Evolutionary conservation across 129 eudicot species (phyloP).

Genomic region (Pittosporum tobira): DNA sequence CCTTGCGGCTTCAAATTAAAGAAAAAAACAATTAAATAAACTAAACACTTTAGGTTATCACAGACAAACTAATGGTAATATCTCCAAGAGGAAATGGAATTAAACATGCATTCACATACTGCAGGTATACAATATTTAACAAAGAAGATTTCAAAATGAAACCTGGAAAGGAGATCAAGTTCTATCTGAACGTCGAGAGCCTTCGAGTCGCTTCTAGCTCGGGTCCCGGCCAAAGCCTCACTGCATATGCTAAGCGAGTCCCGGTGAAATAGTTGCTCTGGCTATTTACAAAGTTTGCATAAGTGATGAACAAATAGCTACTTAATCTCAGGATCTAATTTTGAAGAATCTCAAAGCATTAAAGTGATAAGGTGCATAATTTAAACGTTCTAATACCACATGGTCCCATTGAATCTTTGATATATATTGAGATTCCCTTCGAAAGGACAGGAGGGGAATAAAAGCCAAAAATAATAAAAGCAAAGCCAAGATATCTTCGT

Average conservation of each 20-base stretch:
- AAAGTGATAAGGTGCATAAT: not conserved
- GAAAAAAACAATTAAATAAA: not conserved
- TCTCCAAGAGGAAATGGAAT: not conserved
- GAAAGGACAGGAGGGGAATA: not conserved
- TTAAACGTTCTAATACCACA: not conserved
- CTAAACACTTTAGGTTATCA: not conserved
- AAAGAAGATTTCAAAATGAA: not conserved
- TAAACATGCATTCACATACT: not conserved
- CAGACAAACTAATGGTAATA: no score
- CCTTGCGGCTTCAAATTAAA: conserved; percentile 55
- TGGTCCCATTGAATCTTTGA: not conserved
- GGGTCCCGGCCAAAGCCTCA: conserved; percentile 97
- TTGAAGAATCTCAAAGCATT: not conserved
- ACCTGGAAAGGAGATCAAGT: conserved; percentile 89
- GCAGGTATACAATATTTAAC: not conserved
- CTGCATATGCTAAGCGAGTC: conserved; percentile 52
- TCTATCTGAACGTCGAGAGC: conserved; percentile 71
- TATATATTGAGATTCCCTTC: not conserved
- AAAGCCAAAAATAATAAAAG: no score
- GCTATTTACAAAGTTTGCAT: conserved; percentile 53
- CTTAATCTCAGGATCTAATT: conserved; percentile 6
- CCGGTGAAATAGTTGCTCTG: conserved; percentile 89
- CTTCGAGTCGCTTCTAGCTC: conserved; percentile 78
- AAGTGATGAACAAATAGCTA: conserved; percentile 26
- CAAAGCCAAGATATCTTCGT: not conserved